Conservation (phyloP, 768 basidiomycete genomes). For the Pulveroboletus sp. region DNA sequence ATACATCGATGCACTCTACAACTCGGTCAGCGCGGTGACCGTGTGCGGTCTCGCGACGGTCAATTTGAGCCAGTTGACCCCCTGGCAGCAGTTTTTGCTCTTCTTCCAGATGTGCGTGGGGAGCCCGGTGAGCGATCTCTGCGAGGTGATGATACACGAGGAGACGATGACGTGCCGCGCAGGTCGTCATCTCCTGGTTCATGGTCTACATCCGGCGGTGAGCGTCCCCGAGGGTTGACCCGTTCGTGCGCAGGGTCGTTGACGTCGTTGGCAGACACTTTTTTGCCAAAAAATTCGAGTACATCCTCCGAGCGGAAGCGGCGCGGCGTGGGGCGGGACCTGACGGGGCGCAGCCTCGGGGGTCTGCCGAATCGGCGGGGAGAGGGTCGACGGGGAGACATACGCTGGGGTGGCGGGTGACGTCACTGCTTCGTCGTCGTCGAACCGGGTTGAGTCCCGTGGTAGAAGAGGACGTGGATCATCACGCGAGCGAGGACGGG, state of each 20-base stretch:
- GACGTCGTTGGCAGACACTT: constrained; percentile 44
- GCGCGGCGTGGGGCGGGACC: constrained; percentile 25
- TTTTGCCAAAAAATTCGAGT: constrained; percentile 65
- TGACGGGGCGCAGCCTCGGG: too few relatives aligned
- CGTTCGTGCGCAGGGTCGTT: too few relatives aligned
- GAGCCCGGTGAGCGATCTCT: constrained; percentile 54
- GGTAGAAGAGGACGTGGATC: constrained; percentile 13
- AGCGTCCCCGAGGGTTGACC: too few relatives aligned
- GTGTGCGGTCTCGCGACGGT: constrained; percentile 74
- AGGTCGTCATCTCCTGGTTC: constrained; percentile 80
- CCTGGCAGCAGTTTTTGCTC: constrained; percentile 64
- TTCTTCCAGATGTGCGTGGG: constrained; percentile 79
- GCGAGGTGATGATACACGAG: too few relatives aligned
- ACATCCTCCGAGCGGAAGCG: constrained; percentile 47
- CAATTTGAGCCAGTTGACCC: constrained; percentile 63
- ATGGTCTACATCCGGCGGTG: constrained; percentile 77
- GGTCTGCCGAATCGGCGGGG: constrained; percentile 22
- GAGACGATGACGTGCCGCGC: neutral
- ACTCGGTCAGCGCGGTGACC: constrained; percentile 72
- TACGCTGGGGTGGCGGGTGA: constrained; percentile 27
- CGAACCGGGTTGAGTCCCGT: constrained; percentile 27
- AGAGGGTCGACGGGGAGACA: constrained; percentile 10
- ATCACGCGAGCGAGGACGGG: constrained; percentile 17
- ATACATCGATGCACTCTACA: constrained; percentile 77
- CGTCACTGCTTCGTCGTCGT: constrained; percentile 33